These are phyloP conservation scores for Aspergillus aculeatinus DNA, from an alignment of 2,329 filamentous ascomycete genomes.

Conservation along the genomic window DNA sequence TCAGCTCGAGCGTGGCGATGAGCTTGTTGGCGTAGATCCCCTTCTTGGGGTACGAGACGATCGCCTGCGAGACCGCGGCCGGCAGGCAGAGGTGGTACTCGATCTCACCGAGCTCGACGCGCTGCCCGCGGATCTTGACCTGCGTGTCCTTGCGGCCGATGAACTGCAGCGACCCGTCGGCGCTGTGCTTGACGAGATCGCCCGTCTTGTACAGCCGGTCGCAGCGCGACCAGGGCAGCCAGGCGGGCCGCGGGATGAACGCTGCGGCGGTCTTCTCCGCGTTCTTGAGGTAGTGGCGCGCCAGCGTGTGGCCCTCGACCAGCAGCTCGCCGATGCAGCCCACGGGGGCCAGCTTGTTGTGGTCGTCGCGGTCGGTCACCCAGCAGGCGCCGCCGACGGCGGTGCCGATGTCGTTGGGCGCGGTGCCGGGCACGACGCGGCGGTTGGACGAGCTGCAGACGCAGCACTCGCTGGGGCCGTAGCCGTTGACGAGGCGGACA, in stretches of 20 bases:
- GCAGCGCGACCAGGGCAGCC: conserved; percentile 10
- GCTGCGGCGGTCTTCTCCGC: conserved; percentile 24
- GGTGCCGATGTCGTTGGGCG: conserved; percentile 16
- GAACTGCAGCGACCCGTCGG: conserved; percentile 20
- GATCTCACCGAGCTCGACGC: conserved; percentile 21
- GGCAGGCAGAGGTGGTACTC: conserved; percentile 13
- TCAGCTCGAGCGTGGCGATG: conserved; percentile 12
- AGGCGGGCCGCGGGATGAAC: conserved; percentile 23
- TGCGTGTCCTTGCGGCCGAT: conserved; percentile 18
- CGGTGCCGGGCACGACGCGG: neutral
- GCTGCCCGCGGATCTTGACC: conserved; percentile 25
- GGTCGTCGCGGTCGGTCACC: conserved; percentile 32
- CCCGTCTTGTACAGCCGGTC: conserved; percentile 21
- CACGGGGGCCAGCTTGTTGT: conserved; percentile 15
- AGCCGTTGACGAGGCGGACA: neutral
- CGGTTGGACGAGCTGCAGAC: neutral
- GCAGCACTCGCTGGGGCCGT: conserved; percentile 37
- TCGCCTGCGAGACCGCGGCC: conserved; percentile 1
- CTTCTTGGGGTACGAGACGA: conserved; percentile 11
- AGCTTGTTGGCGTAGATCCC: conserved; percentile 14
- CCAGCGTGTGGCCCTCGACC: conserved; percentile 33
- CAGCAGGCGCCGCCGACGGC: conserved; percentile 17
- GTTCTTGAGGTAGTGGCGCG: conserved; percentile 34
- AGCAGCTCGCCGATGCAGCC: conserved; percentile 24
- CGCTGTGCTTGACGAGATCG: conserved; percentile 18